A percentile compares a stretch with the other conserved stretches of the same genome.
Evolutionary conservation across 2,329 filamentous ascomycete species (phyloP).

Genomic region (Chrysoporthe puriensis): DNA sequence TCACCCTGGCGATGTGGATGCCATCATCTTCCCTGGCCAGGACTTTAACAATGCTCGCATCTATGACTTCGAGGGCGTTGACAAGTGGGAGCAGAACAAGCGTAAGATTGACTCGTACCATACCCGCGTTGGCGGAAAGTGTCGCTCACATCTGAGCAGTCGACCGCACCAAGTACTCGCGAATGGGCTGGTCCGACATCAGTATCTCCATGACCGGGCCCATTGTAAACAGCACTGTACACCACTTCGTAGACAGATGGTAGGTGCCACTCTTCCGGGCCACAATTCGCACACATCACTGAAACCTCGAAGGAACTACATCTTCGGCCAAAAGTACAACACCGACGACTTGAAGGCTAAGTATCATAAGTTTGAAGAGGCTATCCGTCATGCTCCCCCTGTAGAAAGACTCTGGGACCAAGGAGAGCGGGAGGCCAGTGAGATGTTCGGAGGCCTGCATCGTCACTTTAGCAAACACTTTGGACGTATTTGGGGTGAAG

Average conservation of each 20-base stretch:
- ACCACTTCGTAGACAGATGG: constrained; percentile 86
- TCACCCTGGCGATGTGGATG: constrained; percentile 76
- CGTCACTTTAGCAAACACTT: constrained; percentile 43
- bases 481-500: constrained; percentile 42
- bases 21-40: constrained; percentile 83
- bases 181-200: constrained; percentile 94
- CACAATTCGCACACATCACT: constrained; percentile 13
- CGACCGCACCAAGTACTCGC: constrained; percentile 74
- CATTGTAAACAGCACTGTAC: constrained; percentile 73
- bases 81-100: constrained; percentile 83
- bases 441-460: constrained; percentile 37
- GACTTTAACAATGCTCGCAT: constrained; percentile 91
- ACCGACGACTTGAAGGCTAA: constrained; percentile 51
- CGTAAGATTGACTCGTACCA: constrained; percentile 42
- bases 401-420: constrained; percentile 31
- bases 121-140: neutral
- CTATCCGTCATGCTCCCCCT: constrained; percentile 32
- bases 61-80: constrained; percentile 78
- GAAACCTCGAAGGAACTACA: constrained; percentile 67
- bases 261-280: constrained; percentile 33
- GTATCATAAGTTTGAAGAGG: constrained; percentile 44
- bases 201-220: constrained; percentile 76
- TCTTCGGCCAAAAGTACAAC: constrained; percentile 80
- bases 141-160: constrained; percentile 47
- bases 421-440: constrained; percentile 30